These are phyloP conservation scores for Alternaria arbusti DNA, from an alignment of 2,329 filamentous ascomycete species.

Conservation along the genomic window DNA sequence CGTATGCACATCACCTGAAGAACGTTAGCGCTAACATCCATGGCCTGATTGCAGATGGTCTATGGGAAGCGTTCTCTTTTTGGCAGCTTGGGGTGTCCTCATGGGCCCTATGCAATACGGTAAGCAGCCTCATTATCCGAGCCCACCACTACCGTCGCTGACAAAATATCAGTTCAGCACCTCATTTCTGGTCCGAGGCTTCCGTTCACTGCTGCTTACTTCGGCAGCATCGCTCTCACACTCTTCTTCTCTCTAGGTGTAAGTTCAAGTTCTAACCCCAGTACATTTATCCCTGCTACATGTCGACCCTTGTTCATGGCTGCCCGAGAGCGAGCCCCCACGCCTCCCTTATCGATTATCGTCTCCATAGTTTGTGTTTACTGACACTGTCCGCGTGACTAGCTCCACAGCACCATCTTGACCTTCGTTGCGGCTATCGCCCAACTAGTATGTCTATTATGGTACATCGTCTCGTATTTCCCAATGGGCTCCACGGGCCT, in stretches of 20 bases:
- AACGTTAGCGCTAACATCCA: slow-evolving; percentile 45
- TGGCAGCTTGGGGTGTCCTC: slow-evolving; percentile 89
- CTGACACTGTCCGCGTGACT: slow-evolving; percentile 47
- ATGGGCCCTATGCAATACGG: slow-evolving; percentile 87
- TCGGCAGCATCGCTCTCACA: slow-evolving; percentile 88
- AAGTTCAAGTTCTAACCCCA: slow-evolving; percentile 56
- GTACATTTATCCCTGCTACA: slow-evolving; percentile 16
- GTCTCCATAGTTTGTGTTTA: slow-evolving; percentile 37
- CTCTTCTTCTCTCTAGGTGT: slow-evolving; percentile 92
- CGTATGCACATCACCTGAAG: slow-evolving; percentile 34
- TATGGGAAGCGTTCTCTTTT: slow-evolving; percentile 86
- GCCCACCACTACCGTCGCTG: slow-evolving; percentile 21
- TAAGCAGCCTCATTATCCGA: slow-evolving; percentile 32
- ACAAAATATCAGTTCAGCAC: slow-evolving; percentile 66
- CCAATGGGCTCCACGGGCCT: slow-evolving; percentile 93
- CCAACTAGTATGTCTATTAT: slow-evolving; percentile 81
- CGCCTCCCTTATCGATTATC: slow-evolving; percentile 42
- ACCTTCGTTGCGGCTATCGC: slow-evolving; percentile 84
- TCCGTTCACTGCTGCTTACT: slow-evolving; percentile 93
- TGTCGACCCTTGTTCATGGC: slow-evolving; percentile 34
- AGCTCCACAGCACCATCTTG: slow-evolving; percentile 78
- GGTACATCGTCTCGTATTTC: slow-evolving; percentile 98
- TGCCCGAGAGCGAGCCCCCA: slow-evolving; percentile 29
- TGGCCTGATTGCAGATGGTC: slow-evolving; percentile 75
- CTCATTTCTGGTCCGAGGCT: slow-evolving; percentile 82